phyloP scores from a whole-genome alignment of 2,329 filamentous ascomycete genomes.

The Cucurbitaria berberidis region DNA sequence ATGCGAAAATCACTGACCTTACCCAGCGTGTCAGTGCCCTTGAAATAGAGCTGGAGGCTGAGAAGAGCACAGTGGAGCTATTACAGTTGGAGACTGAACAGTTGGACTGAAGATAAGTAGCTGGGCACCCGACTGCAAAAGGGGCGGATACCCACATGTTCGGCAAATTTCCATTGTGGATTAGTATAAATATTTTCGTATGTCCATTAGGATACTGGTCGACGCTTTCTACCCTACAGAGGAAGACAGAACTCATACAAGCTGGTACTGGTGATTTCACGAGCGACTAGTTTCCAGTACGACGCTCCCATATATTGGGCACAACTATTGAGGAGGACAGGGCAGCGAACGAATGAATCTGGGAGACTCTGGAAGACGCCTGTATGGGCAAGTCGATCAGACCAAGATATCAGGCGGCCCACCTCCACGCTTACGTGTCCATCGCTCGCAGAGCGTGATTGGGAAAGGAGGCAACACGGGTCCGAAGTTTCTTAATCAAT shows the following conservation, averaged over 20 bases:
- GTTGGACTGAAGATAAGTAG: neutral
- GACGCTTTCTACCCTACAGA: neutral
- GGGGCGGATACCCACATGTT: too few species aligned
- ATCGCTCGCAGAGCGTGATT: too few species aligned
- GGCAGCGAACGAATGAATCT: neutral
- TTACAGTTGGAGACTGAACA: slow-evolving; percentile 29
- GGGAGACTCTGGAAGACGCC: neutral
- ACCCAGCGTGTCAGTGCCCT: slow-evolving; percentile 67
- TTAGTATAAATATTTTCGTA: too few species aligned
- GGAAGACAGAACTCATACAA: neutral
- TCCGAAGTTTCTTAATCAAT: neutral
- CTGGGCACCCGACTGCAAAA: slow-evolving; percentile 1
- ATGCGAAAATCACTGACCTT: slow-evolving; percentile 69
- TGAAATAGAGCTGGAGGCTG: slow-evolving; percentile 62
- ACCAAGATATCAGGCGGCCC: slow-evolving; percentile 1
- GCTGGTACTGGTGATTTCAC: neutral
- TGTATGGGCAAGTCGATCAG: neutral
- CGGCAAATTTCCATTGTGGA: too few species aligned
- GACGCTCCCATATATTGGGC: neutral
- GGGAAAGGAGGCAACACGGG: neutral
- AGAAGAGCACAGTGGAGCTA: slow-evolving; percentile 50
- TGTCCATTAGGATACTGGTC: neutral
- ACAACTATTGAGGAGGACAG: neutral
- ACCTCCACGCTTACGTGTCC: slow-evolving; percentile 8
- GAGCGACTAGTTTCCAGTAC: neutral